Conservation (phyloP, 768 basidiomycete genomes). For the Leccinum barrowsii region DNA sequence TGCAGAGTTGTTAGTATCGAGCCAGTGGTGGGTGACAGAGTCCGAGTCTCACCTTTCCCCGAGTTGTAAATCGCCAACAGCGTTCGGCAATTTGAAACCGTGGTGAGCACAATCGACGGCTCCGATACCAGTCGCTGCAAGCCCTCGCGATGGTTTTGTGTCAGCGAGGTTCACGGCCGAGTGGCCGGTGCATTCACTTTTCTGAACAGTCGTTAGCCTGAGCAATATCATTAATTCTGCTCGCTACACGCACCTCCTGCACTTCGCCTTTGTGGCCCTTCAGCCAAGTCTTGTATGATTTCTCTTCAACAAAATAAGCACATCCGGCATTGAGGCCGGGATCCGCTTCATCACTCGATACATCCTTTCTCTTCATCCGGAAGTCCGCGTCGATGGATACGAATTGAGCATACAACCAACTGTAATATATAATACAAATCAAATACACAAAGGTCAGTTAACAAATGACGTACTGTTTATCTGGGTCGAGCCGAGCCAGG, state of each 20-base stretch:
- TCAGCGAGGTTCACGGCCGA: neutral
- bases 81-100: neutral
- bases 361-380: neutral
- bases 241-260: neutral
- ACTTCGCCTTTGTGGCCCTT: neutral
- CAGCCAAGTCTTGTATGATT: neutral
- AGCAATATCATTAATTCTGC: neutral
- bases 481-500: neutral
- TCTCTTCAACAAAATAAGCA: neutral
- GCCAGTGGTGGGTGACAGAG: neutral
- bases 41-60: neutral
- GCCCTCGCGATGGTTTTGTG: neutral
- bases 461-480: neutral
- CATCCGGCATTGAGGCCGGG: neutral
- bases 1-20: neutral
- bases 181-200: neutral
- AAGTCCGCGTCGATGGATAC: neutral
- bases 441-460: neutral
- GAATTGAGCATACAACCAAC: neutral
- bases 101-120: neutral
- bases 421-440: neutral
- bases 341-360: neutral
- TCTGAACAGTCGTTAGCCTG: neutral
- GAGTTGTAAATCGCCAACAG: neutral
- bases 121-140: neutral